Evolutionary conservation across 2,329 filamentous ascomycete species (phyloP).

Genomic region (Teratosphaeria epicoccoides): DNA sequence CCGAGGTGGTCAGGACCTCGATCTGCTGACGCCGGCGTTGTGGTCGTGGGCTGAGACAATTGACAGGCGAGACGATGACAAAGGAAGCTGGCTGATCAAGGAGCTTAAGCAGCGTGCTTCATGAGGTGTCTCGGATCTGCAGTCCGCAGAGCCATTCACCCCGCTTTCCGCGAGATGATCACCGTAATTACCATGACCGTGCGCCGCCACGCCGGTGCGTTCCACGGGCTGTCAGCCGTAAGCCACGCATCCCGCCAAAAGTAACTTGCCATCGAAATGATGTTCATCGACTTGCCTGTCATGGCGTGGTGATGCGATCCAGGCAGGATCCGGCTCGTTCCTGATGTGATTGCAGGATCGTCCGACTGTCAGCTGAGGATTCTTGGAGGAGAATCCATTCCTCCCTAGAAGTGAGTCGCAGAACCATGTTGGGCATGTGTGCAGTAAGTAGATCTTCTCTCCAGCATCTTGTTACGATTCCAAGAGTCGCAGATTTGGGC

Average conservation of each 20-base stretch:
- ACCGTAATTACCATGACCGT: no score
- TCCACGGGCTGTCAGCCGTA: no score
- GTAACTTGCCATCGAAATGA: no score
- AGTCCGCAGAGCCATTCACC: no score
- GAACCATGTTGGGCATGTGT: not conserved
- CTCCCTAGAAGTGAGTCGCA: not conserved
- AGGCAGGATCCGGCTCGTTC: not conserved
- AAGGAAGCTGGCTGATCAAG: constrained; percentile 22
- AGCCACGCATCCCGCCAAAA: not conserved
- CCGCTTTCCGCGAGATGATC: no score
- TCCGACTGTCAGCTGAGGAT: not conserved
- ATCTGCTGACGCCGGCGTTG: constrained; percentile 23
- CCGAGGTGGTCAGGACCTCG: constrained; percentile 8
- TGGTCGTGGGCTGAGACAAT: constrained; percentile 26
- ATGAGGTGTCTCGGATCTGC: no score
- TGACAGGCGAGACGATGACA: constrained; percentile 12
- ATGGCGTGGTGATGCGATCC: no score
- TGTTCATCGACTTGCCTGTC: not conserved
- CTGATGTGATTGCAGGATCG: not conserved
- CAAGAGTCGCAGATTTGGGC: not conserved
- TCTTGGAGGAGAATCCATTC: not conserved
- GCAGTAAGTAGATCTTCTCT: not conserved
- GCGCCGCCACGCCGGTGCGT: no score
- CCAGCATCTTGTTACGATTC: not conserved
- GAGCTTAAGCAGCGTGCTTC: constrained; percentile 9